Percentiles rank a stretch among this genome's conserved stretches.
These are phyloP conservation scores for Trypanosoma mega DNA, from an alignment of 208 protist species.

Conservation along the genomic window DNA sequence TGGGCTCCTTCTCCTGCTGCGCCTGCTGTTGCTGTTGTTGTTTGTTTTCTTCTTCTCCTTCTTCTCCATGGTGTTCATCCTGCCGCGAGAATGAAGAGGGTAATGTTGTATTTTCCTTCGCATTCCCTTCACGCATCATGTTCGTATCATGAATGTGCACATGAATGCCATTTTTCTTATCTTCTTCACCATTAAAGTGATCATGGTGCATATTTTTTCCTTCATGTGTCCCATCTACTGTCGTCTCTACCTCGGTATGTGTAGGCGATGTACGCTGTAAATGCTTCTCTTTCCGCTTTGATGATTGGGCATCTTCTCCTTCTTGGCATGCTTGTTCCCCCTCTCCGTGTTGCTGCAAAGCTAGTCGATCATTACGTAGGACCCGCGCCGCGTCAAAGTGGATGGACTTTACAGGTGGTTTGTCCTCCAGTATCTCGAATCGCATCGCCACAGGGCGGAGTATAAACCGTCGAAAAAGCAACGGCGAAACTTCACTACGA, in stretches of 20 bases:
- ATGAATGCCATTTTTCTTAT: no score
- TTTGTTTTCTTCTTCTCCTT: neutral
- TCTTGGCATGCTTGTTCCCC: neutral
- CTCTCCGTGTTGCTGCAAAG: conserved; percentile 2
- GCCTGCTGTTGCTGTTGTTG: neutral
- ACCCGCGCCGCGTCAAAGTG: conserved; percentile 77
- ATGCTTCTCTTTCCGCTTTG: no score
- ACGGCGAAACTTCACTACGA: conserved; percentile 42
- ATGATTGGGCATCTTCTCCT: no score
- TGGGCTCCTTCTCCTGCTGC: no score
- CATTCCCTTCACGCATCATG: no score
- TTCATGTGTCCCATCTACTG: no score
- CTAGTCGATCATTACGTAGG: conserved; percentile 63
- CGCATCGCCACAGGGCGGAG: conserved; percentile 58
- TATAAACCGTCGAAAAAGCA: conserved; percentile 79
- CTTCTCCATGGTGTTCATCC: neutral
- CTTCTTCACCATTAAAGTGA: no score
- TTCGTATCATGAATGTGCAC: no score
- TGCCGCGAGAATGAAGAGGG: neutral
- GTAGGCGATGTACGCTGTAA: no score
- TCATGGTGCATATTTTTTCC: no score
- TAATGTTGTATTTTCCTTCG: no score
- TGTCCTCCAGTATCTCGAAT: conserved; percentile 78
- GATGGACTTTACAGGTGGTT: conserved; percentile 49
- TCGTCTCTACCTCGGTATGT: no score